Evolutionary conservation across 2,329 filamentous ascomycete genomes (phyloP), one percentile per base, ranked within the genome.

Genomic region (Ophiosphaerella korrae): DNA sequence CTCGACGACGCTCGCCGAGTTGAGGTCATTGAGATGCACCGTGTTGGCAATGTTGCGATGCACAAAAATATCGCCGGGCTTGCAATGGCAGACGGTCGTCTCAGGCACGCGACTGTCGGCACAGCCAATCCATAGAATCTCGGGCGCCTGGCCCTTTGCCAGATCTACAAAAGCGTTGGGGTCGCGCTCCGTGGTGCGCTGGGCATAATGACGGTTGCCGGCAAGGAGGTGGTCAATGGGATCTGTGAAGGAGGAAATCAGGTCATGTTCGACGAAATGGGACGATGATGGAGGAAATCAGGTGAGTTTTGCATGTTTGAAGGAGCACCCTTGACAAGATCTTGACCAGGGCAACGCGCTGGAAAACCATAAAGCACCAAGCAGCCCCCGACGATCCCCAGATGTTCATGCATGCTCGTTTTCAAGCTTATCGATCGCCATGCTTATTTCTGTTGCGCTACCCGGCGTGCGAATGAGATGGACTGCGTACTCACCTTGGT

Each of bases 21-120:
- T 90, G 72, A 93, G 83, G 72, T 96, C 91, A 63, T 85, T 86
- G 16, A 86, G 78, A 50, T 86, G 85, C 57, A 95, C 77, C 67
- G 93, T 84, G 78, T 95, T 95, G 74, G 89, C 90, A 72, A 96
- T 92, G 79, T 95, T 95, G 71, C 91, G 88, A 79, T 95, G 90
- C 45, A 91, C 88, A 73, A 95, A 95, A 61, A 95, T 86, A 64
- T 95, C 90, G 52, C 91, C 90, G 3, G 90, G 89, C 66, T 90
- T 82, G 51, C 91, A 81, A 66, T 88, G 87, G 24, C 92, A 82
- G 66, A 96, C 82, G 42, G 87, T 91, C 5, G 89, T 93, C 75
- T 94, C 91, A 1, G 91, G 90, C 61, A 90, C 87, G 58, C 91
- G 88, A 34, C 87, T 90, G 78, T 95, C 91, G 64, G 89, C 89